Evolutionary conservation across 352 stramenopile genomes (phyloP).

Genomic region (Phytophthora boehmeriae): DNA sequence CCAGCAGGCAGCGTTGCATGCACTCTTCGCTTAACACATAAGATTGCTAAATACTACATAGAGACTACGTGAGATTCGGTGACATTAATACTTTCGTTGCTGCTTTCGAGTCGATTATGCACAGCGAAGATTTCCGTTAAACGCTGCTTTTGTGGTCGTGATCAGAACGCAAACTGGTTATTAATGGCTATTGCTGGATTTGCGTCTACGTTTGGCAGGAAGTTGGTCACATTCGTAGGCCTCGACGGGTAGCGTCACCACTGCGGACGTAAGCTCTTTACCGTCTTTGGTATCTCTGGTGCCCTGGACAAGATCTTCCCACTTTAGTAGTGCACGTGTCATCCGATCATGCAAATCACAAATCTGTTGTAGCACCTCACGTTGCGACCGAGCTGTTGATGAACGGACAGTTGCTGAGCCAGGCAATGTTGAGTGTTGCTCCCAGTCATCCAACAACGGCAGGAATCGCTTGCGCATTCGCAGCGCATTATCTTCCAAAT

Average conservation of each 20-base stretch:
- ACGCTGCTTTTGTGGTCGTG: no score
- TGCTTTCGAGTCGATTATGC: no score
- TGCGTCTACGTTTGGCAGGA: constrained; percentile 23
- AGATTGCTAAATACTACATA: no score
- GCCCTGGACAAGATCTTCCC: constrained; percentile 41
- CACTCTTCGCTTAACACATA: constrained; percentile 59
- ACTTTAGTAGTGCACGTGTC: constrained; percentile 43
- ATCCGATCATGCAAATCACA: constrained; percentile 38
- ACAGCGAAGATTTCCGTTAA: no score
- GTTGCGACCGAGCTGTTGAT: constrained; percentile 12
- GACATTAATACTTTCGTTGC: no score
- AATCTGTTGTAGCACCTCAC: constrained; percentile 32
- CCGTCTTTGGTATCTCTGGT: constrained; percentile 13
- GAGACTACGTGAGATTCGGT: no score
- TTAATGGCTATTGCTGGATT: no score
- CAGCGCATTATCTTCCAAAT: constrained; percentile 55
- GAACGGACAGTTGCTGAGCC: not conserved
- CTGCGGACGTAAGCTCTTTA: constrained; percentile 7
- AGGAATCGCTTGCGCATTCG: constrained; percentile 76
- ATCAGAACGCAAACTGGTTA: no score
- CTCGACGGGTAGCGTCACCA: constrained; percentile 41
- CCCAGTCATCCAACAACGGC: constrained; percentile 68
- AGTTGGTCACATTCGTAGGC: constrained; percentile 20
- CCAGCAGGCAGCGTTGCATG: constrained; percentile 68
- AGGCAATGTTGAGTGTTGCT: constrained; percentile 39